Base-by-base conservation (phyloP, 1,284 basidiomycete species). In the Trichosporon asahii region DNA sequence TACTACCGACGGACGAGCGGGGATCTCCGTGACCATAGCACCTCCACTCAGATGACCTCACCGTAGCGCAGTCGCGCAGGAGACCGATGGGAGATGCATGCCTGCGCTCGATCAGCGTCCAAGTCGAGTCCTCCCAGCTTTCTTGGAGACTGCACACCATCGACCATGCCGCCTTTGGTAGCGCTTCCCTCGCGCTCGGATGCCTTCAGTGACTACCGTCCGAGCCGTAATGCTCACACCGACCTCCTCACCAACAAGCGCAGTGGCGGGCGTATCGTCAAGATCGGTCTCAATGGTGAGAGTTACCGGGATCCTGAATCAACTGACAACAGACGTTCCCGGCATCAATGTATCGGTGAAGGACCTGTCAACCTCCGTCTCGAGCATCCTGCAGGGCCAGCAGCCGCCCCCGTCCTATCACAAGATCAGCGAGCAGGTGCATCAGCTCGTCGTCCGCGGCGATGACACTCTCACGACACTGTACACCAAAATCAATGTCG, bases 191-290 rank as follows among this genome's bases (percentile, higher is more conserved):
- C 67, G 11, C 31, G 11, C 8, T 71, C 74, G 5, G 70, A 77
- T 65, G 78, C 78, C 9, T 82, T 82, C 72, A 72, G 71, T 2
- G 68, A 68, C 2, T 81, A 81, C 63, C 65, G 70, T 21, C 80
- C 79, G 11, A 78, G 76, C 66, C 71, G 66, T 27, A 80, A 79
- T 69, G 80, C 80, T 3, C 78, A 80, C 72, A 70, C 70, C 57
- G 79, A 81, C 68, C 76, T 78, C 61, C 57, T 82, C 25, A 74
- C 70, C 4, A 61, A 33, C 27, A 61, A 61, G 57, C 57, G 57
- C 8, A 61, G 57, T n/a, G 57, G 57, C 57, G 57, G 57, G 14
- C 57, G 66, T 8, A 73, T 73, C 7, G 65, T 80, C 55, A 72
- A 68, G 66, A 64, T 81, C 9, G 65, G 46, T 25, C 64, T 78